These are phyloP conservation scores for Punica granatum DNA, from an alignment of 345 rosid genomes.

Conservation along the genomic window DNA sequence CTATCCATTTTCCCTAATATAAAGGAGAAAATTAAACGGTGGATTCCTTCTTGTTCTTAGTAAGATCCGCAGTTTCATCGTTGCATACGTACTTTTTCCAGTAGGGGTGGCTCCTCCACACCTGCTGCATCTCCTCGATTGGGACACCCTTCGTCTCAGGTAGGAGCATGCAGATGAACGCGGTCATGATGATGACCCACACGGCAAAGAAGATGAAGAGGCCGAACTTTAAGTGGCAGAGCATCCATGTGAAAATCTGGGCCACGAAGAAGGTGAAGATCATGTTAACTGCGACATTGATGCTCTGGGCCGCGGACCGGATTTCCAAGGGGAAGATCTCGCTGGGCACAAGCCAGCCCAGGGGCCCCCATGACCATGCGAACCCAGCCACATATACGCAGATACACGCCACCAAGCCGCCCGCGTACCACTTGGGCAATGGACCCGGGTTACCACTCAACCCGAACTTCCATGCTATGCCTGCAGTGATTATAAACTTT, in stretches of 20 bases:
- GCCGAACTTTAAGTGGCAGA: slow-evolving; percentile 37
- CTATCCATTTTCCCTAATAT: too few relatives aligned
- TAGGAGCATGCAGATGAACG: slow-evolving; percentile 26
- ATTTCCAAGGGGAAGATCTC: slow-evolving; percentile 40
- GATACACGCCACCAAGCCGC: slow-evolving; percentile 26
- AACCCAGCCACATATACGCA: slow-evolving; percentile 33
- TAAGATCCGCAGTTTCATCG: too few relatives aligned
- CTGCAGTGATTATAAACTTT: slow-evolving; percentile 25
- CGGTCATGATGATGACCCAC: slow-evolving; percentile 40
- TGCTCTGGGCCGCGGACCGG: slow-evolving; percentile 37
- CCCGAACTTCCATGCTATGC: slow-evolving; percentile 48
- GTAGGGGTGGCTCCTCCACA: slow-evolving; percentile 43
- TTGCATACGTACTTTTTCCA: slow-evolving; percentile 31
- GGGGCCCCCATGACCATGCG: slow-evolving; percentile 49
- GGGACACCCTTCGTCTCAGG: slow-evolving; percentile 46
- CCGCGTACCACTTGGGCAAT: slow-evolving; percentile 24
- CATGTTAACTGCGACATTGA: slow-evolving; percentile 35
- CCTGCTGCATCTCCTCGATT: slow-evolving; percentile 36
- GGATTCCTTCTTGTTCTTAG: too few relatives aligned
- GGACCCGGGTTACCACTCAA: slow-evolving; percentile 30
- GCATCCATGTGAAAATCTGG: slow-evolving; percentile 29
- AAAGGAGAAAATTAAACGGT: too few relatives aligned
- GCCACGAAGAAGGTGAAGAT: slow-evolving; percentile 36
- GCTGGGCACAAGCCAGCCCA: slow-evolving; percentile 47
- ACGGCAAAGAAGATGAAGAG: slow-evolving; percentile 45